Evolutionary conservation across 2,329 filamentous ascomycete genomes (phyloP).

Genomic region (Neocatenulostroma microsporum): DNA sequence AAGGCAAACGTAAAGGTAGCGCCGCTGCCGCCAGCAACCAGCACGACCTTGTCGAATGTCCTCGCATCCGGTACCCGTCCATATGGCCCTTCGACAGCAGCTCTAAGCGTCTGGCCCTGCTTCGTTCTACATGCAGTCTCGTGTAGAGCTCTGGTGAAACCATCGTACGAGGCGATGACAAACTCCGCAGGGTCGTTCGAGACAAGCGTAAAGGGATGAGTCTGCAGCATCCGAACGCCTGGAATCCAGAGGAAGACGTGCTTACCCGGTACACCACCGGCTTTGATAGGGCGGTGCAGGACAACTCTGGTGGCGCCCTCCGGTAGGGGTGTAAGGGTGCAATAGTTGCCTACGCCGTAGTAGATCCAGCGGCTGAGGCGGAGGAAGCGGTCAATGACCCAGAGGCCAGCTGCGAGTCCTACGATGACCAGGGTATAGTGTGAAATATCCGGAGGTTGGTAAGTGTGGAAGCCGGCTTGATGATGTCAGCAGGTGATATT

Average conservation of each 20-base stretch:
- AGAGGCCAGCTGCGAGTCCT: slow-evolving; percentile 14
- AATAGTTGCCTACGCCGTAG: slow-evolving; percentile 12
- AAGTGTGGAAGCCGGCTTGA: slow-evolving; percentile 18
- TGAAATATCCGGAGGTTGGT: slow-evolving; percentile 12
- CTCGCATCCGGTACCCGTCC: slow-evolving; percentile 31
- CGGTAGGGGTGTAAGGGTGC: slow-evolving; percentile 15
- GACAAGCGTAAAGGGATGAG: slow-evolving; percentile 21
- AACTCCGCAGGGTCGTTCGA: slow-evolving; percentile 14
- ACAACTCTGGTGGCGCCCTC: slow-evolving; percentile 15
- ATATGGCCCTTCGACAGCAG: slow-evolving; percentile 24
- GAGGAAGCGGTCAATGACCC: slow-evolving; percentile 14
- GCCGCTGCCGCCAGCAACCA: slow-evolving; percentile 55
- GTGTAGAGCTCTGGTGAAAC: slow-evolving; percentile 17
- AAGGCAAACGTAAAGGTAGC: slow-evolving; percentile 51
- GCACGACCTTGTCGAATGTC: slow-evolving; percentile 52
- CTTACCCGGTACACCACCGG: slow-evolving; percentile 14
- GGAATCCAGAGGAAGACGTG: slow-evolving; percentile 21
- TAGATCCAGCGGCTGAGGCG: slow-evolving; percentile 15
- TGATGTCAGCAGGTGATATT: too few species aligned
- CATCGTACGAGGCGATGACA: slow-evolving; percentile 16
- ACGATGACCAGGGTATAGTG: slow-evolving; percentile 16
- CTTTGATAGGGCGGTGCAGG: slow-evolving; percentile 10
- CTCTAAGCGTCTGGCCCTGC: slow-evolving; percentile 9
- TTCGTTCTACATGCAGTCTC: slow-evolving; percentile 12
- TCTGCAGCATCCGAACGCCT: slow-evolving; percentile 6